Evolutionary conservation across 2,329 filamentous ascomycete species (phyloP).

Genomic region (Fusarium paranaense): DNA sequence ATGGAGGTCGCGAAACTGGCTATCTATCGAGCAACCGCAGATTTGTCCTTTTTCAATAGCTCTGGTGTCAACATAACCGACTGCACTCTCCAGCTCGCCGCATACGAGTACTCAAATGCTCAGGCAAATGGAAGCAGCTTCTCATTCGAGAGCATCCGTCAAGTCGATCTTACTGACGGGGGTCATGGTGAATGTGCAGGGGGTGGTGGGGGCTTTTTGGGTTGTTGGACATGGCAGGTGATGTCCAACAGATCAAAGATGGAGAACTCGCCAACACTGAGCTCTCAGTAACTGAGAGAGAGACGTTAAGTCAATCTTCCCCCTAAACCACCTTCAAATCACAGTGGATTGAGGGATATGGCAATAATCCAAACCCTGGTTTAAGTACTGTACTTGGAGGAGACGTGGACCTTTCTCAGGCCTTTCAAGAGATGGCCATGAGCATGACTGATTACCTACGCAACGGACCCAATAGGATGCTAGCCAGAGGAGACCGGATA

Average conservation of each 20-base stretch:
- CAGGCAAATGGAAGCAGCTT: constrained; percentile 19
- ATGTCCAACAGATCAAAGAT: background rate
- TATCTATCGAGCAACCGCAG: constrained; percentile 16
- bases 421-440: constrained; percentile 9
- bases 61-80: constrained; percentile 14
- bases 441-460: constrained; percentile 25
- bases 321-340: background rate
- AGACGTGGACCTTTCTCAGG: constrained; percentile 4
- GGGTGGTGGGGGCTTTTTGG: background rate
- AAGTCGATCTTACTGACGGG: background rate
- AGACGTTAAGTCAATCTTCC: background rate
- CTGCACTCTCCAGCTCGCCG: background rate
- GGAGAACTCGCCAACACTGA: background rate
- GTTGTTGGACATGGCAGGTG: background rate
- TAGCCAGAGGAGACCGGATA: background rate
- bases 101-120: constrained; percentile 4
- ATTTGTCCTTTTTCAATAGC: background rate
- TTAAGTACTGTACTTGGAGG: constrained; percentile 13
- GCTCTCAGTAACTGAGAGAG: background rate
- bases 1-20: background rate
- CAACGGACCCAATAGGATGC: background rate
- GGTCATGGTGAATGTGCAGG: background rate
- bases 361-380: constrained; percentile 8
- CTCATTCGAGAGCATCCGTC: background rate
- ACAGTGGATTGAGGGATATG: constrained; percentile 7